Conservation (phyloP, 306 rosid genomes). For the Pachyrhizus erosus region DNA sequence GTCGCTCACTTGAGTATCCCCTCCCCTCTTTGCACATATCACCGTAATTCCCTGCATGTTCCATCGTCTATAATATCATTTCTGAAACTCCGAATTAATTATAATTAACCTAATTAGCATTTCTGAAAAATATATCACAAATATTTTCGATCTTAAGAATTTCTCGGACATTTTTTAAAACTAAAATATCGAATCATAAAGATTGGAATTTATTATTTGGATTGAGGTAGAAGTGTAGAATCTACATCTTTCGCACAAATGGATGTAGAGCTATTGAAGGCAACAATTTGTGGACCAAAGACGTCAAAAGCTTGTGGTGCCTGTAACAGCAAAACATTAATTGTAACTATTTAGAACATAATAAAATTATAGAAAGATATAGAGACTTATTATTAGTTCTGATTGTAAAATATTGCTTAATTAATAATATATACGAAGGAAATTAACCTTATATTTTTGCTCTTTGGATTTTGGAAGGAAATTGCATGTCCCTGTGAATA, state of each 20-base stretch:
- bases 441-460: conserved; percentile 62
- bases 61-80: conserved; percentile 10
- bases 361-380: conserved; percentile 1
- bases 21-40: conserved; percentile 79
- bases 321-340: conserved; percentile 51
- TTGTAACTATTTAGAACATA: conserved; percentile 26
- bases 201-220: not conserved
- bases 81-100: not conserved
- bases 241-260: conserved; percentile 79
- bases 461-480: conserved; percentile 76
- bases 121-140: too few relatives aligned
- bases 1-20: conserved; percentile 59
- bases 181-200: not conserved
- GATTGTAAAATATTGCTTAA: conserved; percentile 25
- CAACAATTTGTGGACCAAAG: conserved; percentile 63
- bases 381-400: not conserved
- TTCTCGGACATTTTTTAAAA: not conserved
- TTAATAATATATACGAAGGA: not conserved
- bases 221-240: not conserved
- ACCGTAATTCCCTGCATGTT: conserved; percentile 78
- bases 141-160: too few relatives aligned
- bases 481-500: conserved; percentile 82
- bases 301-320: conserved; percentile 78
- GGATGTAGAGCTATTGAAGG: conserved; percentile 57
- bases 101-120: too few relatives aligned